Conservation (phyloP, 225 moss, liverwort and hornwort species). For the Rhytidiadelphus loreus region DNA sequence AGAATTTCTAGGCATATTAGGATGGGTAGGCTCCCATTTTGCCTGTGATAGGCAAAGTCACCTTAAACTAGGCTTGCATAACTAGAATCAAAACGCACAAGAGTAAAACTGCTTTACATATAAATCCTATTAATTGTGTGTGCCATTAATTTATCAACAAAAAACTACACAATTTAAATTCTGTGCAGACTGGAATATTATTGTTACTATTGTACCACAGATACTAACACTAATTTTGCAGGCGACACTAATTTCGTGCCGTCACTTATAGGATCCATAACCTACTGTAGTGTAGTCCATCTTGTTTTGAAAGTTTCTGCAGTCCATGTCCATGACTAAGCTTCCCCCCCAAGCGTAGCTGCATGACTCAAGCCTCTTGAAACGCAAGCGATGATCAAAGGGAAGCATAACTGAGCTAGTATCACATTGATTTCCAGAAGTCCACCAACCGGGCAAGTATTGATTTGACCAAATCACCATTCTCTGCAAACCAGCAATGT, state of each 20-base stretch:
- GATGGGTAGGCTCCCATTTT: no score
- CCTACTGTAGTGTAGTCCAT: no score
- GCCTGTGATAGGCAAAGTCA: no score
- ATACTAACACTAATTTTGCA: no score
- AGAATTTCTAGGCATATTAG: no score
- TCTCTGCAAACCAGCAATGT: neutral
- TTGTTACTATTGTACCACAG: no score
- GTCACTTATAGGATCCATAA: no score
- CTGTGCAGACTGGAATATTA: no score
- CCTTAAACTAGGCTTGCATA: no score
- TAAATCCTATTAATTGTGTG: neutral
- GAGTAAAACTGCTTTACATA: neutral
- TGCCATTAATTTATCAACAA: neutral
- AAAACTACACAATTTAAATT: neutral
- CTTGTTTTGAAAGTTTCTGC: neutral
- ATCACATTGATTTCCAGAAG: neutral
- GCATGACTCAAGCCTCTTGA: no score
- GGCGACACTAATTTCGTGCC: neutral
- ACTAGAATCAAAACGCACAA: neutral
- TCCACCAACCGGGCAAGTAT: neutral
- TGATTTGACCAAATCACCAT: neutral
- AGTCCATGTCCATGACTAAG: neutral
- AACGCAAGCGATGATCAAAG: no score
- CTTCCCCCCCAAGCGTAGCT: no score
- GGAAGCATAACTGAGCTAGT: neutral